phyloP scores from a whole-genome alignment of 2,329 filamentous ascomycete genomes.

The Chrysoporthe deuterocubensis region DNA sequence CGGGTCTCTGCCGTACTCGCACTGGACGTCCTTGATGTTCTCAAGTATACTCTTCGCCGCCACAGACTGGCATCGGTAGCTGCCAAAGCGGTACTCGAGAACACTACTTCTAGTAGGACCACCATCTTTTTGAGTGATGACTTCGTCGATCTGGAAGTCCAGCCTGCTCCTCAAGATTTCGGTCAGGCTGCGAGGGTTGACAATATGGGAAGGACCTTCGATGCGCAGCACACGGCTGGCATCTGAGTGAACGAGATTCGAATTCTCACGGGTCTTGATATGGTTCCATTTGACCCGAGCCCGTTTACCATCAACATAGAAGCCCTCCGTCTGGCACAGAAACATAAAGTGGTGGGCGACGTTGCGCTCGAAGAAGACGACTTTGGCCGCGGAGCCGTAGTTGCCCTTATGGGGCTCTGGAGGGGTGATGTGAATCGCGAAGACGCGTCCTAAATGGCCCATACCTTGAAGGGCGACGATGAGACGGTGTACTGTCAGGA shows the following conservation, averaged over 20 bases:
- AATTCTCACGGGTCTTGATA: slow-evolving; percentile 45
- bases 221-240: slow-evolving; percentile 55
- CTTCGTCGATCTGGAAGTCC: slow-evolving; percentile 51
- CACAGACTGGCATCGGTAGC: slow-evolving; percentile 59
- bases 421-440: slow-evolving; percentile 55
- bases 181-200: slow-evolving; percentile 47
- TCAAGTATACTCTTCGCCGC: slow-evolving; percentile 43
- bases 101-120: slow-evolving; percentile 34
- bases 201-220: slow-evolving; percentile 47
- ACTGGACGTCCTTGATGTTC: slow-evolving; percentile 32
- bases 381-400: slow-evolving; percentile 48
- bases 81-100: slow-evolving; percentile 58
- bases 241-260: slow-evolving; percentile 33
- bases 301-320: slow-evolving; percentile 42
- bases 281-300: slow-evolving; percentile 53
- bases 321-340: slow-evolving; percentile 34
- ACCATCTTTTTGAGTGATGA: slow-evolving; percentile 36
- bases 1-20: slow-evolving; percentile 31
- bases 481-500: slow-evolving; percentile 48
- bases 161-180: slow-evolving; percentile 49
- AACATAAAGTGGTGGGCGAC: slow-evolving; percentile 43
- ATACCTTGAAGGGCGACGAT: slow-evolving; percentile 48
- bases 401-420: slow-evolving; percentile 44
- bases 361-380: slow-evolving; percentile 51
- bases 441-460: slow-evolving; percentile 56